Evolutionary conservation across 1,139 yeast genomes (phyloP).

Genomic region (Petasospora fabianii): DNA sequence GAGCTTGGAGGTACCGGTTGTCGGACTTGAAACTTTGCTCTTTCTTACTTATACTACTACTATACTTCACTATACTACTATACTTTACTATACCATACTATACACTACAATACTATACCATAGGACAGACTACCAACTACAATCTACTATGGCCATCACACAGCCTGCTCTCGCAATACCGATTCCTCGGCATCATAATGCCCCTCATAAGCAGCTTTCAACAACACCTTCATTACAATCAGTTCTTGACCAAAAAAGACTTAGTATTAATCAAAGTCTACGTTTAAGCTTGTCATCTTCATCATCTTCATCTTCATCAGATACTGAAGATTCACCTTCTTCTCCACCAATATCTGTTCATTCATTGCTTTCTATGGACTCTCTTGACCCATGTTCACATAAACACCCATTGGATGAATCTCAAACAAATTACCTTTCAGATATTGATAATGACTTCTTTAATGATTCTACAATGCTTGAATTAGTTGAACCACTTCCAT

Average conservation of each 20-base stretch:
- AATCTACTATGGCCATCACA: conserved; percentile 1
- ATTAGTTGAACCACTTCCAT: conserved; percentile 5
- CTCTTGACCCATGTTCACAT: conserved; percentile 17
- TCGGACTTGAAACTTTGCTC: too few relatives aligned
- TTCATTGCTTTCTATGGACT: conserved; percentile 11
- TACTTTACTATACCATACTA: too few relatives aligned
- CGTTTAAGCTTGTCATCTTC: conserved; percentile 4
- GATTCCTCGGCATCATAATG: conserved; percentile 18
- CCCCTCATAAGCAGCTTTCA: conserved; percentile 2
- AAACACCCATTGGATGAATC: conserved; percentile 23
- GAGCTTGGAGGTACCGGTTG: background rate
- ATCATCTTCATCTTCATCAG: background rate
- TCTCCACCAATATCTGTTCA: conserved; percentile 6
- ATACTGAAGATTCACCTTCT: too few relatives aligned
- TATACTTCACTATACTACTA: too few relatives aligned
- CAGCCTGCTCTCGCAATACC: conserved; percentile 19
- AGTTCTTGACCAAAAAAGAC: conserved; percentile 21
- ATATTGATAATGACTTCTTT: conserved; percentile 26
- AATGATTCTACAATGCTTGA: conserved; percentile 11
- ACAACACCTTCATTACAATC: conserved; percentile 27
- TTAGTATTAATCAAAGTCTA: conserved; percentile 11
- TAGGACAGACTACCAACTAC: background rate
- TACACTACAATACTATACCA: too few relatives aligned
- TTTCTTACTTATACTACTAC: too few relatives aligned
- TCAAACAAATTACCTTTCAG: conserved; percentile 18